Evolutionary conservation across 169 alveolate species (phyloP).

Genomic region (Babesia bigemina): DNA sequence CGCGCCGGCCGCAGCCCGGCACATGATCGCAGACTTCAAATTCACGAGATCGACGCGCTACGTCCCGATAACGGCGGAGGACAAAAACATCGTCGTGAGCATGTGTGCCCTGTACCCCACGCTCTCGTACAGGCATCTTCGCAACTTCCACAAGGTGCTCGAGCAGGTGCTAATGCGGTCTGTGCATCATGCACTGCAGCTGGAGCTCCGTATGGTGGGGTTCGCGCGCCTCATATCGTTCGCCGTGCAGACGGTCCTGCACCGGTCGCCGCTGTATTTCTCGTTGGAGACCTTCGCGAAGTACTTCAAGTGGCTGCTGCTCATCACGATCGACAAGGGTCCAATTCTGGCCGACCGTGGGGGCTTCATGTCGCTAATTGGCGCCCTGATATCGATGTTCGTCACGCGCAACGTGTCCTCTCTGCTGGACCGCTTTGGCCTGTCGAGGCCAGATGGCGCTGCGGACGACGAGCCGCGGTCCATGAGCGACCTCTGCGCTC

Average conservation of each 20-base stretch:
- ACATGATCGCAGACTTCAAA: constrained; percentile 57
- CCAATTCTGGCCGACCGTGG: constrained; percentile 27
- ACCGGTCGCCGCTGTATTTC: constrained; percentile 67
- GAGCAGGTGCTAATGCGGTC: constrained; percentile 72
- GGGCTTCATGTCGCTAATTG: constrained; percentile 22
- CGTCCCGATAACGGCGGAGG: constrained; percentile 67
- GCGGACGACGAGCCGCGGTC: constrained; percentile 24
- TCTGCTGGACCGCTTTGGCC: constrained; percentile 10
- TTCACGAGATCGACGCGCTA: constrained; percentile 50
- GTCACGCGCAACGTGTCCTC: constrained; percentile 16
- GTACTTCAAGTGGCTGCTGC: constrained; percentile 71
- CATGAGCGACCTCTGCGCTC: constrained; percentile 41
- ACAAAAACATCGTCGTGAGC: constrained; percentile 58
- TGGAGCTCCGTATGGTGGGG: constrained; percentile 53
- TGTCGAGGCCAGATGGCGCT: background rate
- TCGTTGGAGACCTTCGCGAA: constrained; percentile 56
- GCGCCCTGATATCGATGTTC: constrained; percentile 38
- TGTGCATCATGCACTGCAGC: constrained; percentile 64
- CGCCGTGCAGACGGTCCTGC: constrained; percentile 66
- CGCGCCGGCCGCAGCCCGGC: constrained; percentile 63
- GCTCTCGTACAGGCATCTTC: constrained; percentile 65
- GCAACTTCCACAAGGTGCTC: constrained; percentile 68
- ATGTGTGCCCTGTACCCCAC: constrained; percentile 70
- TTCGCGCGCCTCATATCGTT: constrained; percentile 68
- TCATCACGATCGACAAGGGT: constrained; percentile 73